Percentiles rank a stretch among this genome's conserved stretches.
Evolutionary conservation across 441 rosid species (phyloP).

Genomic region (Croton setiger): DNA sequence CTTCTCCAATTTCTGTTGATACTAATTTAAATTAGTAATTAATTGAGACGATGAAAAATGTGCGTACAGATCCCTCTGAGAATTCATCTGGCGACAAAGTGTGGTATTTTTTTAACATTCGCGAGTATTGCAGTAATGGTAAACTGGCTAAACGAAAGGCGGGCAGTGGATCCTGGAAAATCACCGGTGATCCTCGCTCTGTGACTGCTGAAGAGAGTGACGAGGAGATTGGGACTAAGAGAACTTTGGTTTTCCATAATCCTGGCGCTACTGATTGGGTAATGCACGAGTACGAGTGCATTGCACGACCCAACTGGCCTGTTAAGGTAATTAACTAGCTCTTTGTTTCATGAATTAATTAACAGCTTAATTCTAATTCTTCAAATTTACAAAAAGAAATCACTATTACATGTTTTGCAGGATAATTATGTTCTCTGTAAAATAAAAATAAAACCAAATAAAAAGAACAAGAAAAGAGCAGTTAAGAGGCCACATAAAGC

Average conservation of each 20-base stretch:
- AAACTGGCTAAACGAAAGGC: slow-evolving; percentile 27
- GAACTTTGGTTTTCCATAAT: slow-evolving; percentile 13
- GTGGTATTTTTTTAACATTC: slow-evolving; percentile 41
- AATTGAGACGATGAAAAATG: not conserved
- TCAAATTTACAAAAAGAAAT: not conserved
- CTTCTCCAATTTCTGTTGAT: not conserved
- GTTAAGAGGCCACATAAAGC: slow-evolving; percentile 2
- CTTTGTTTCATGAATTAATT: not conserved
- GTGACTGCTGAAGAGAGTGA: slow-evolving; percentile 14
- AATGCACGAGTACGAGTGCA: slow-evolving; percentile 9
- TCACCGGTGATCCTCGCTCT: slow-evolving; percentile 31
- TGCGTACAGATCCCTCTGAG: slow-evolving; percentile 24
- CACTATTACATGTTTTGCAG: not conserved
- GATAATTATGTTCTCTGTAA: not conserved
- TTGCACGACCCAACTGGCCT: not conserved
- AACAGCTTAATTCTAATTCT: too few relatives aligned
- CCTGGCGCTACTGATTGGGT: not conserved
- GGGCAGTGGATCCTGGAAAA: slow-evolving; percentile 43
- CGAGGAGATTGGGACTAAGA: not conserved
- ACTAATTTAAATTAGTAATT: not conserved
- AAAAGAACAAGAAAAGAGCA: not conserved
- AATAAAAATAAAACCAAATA: slow-evolving; percentile 7
- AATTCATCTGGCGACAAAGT: slow-evolving; percentile 18
- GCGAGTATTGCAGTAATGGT: slow-evolving; percentile 19
- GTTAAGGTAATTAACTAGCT: slow-evolving; percentile 12